These are phyloP conservation scores for Salix purpurea DNA, from an alignment of 345 rosid species.

Conservation along the genomic window DNA sequence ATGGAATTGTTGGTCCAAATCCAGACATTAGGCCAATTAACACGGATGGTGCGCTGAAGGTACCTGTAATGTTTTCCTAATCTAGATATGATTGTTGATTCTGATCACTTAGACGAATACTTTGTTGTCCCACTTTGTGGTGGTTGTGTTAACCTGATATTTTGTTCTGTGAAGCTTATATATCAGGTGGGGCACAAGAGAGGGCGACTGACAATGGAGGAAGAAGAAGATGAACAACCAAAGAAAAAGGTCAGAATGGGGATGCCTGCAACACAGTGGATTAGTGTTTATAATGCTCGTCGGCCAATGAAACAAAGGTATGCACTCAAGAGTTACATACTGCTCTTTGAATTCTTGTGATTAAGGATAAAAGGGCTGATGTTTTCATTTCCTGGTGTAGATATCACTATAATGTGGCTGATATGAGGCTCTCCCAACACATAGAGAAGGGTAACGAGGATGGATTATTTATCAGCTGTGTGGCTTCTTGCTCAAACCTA, in stretches of 20 bases:
- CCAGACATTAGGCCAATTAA: constrained; percentile 94
- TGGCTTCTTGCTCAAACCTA: constrained; percentile 80
- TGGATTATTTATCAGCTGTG: constrained; percentile 83
- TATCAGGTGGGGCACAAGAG: constrained; percentile 96
- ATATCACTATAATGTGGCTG: constrained; percentile 93
- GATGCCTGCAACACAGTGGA: constrained; percentile 99
- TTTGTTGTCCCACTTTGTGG: neutral
- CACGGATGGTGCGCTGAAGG: constrained; percentile 98
- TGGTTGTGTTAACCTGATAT: constrained; percentile 11
- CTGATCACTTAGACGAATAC: neutral
- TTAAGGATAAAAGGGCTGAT: constrained; percentile 9
- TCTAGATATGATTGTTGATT: neutral
- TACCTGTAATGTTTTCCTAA: constrained; percentile 19
- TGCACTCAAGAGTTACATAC: constrained; percentile 6
- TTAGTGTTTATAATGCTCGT: constrained; percentile 89
- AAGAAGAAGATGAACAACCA: constrained; percentile 88
- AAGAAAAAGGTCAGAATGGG: constrained; percentile 95
- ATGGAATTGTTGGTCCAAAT: constrained; percentile 85
- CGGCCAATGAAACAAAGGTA: constrained; percentile 97
- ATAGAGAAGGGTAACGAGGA: constrained; percentile 87
- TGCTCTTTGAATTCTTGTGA: constrained; percentile 9
- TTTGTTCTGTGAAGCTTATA: constrained; percentile 60
- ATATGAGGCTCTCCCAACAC: constrained; percentile 69
- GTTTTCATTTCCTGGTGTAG: constrained; percentile 35
- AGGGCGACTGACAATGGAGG: constrained; percentile 79